Conservation (phyloP, 73 alveolate genomes). For the Stentor roeselii region DNA sequence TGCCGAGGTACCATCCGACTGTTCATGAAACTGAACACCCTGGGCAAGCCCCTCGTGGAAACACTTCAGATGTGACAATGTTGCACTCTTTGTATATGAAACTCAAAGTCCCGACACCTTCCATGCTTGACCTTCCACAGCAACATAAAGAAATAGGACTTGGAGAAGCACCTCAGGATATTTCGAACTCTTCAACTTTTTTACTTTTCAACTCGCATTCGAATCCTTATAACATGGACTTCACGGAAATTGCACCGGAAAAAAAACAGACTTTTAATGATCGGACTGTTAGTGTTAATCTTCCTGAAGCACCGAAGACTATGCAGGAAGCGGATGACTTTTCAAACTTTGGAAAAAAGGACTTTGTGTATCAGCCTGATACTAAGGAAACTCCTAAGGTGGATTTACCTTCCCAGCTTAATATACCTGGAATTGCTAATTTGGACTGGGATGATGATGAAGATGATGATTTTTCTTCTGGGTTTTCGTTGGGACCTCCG, state of each 20-base stretch:
- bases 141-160: constrained; percentile 23
- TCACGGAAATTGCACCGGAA: neutral
- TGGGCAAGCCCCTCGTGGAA: neutral
- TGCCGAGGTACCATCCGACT: constrained; percentile 21
- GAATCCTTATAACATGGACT: constrained; percentile 15
- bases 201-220: neutral
- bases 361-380: neutral
- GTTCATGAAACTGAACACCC: constrained; percentile 24
- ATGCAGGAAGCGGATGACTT: neutral
- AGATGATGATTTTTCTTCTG: neutral
- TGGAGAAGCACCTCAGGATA: constrained; percentile 1
- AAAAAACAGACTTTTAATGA: neutral
- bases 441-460: constrained; percentile 19
- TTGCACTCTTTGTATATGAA: neutral
- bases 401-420: constrained; percentile 5
- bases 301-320: constrained; percentile 16
- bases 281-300: neutral
- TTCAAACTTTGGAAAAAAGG: neutral
- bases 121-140: constrained; percentile 15
- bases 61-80: constrained; percentile 4
- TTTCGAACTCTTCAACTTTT: neutral
- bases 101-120: neutral
- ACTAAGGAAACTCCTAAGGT: neutral
- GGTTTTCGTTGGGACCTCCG: neutral
- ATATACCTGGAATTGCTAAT: constrained; percentile 24